Conservation (phyloP, 495 filamentous ascomycete genomes). For the Pyrenula aspistea region DNA sequence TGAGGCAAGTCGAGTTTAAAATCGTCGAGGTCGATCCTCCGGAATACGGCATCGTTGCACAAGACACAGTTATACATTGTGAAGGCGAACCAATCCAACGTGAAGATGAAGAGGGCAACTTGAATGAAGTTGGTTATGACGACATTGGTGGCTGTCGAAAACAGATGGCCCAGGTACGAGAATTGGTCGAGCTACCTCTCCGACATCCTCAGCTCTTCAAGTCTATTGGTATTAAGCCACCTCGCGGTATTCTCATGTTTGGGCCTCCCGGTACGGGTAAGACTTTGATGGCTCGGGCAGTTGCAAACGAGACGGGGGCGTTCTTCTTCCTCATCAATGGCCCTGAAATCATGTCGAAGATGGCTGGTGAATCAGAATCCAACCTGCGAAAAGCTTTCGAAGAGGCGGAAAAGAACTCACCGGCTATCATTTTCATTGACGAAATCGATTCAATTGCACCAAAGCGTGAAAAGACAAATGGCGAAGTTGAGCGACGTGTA, state of each 20-base stretch:
- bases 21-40: constrained; percentile 97
- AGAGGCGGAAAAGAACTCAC: constrained; percentile 98
- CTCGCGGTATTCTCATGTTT: constrained; percentile 95
- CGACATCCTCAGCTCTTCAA: constrained; percentile 98
- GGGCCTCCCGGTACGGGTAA: constrained; percentile 98
- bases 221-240: constrained; percentile 99
- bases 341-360: constrained; percentile 99
- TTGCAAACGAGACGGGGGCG: constrained; percentile 95
- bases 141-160: constrained; percentile 99
- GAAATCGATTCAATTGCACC: constrained; percentile 98
- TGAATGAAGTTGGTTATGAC: constrained; percentile 98
- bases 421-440: constrained; percentile 98
- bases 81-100: constrained; percentile 98
- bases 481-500: constrained; percentile 95
- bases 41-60: constrained; percentile 95
- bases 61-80: constrained; percentile 97
- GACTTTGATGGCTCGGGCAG: constrained; percentile 95
- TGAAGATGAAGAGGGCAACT: constrained; percentile 96
- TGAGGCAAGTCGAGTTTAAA: constrained; percentile 99
- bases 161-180: constrained; percentile 98
- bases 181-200: constrained; percentile 92
- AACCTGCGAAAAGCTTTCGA: constrained; percentile 97
- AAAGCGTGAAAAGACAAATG: constrained; percentile 99
- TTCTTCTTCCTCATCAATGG: constrained; percentile 99
- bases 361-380: constrained; percentile 97